A percentile compares a stretch with the other conserved stretches of the same genome.
These are phyloP conservation scores for Leishmania major DNA, from an alignment of 208 protist genomes.

Conservation along the genomic window DNA sequence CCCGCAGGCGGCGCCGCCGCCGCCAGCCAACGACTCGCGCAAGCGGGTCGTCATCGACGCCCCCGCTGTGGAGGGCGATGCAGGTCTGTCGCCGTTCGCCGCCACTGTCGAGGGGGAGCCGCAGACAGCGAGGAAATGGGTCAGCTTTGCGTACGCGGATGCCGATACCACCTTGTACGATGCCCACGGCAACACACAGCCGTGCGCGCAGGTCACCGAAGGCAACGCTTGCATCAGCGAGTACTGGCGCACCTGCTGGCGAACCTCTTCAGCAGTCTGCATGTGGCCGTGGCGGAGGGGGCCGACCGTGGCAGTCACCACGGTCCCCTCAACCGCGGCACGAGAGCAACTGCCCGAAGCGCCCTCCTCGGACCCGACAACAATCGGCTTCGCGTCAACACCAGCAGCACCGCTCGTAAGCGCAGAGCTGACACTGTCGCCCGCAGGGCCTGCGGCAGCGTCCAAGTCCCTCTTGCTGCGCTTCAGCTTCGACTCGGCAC, in stretches of 20 bases:
- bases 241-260: constrained; percentile 21
- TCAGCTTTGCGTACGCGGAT: constrained; percentile 17
- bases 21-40: background rate
- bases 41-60: background rate
- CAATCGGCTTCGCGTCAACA: too few species aligned
- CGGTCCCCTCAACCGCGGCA: background rate
- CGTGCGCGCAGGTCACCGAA: constrained; percentile 45
- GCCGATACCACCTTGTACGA: constrained; percentile 56
- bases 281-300: constrained; percentile 19
- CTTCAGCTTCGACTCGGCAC: constrained; percentile 39
- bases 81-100: too few species aligned
- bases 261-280: constrained; percentile 11
- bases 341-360: background rate
- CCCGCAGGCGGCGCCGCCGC: background rate
- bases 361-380: background rate
- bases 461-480: constrained; percentile 25
- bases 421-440: background rate
- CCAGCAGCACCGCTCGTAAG: background rate
- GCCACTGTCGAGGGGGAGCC: background rate
- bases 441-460: background rate
- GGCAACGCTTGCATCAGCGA: constrained; percentile 26
- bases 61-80: background rate
- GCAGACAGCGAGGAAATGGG: constrained; percentile 24
- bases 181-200: constrained; percentile 48
- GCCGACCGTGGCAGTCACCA: background rate